Evolutionary conservation across 805 yeast genomes (phyloP), one percentile per base, ranked within the genome.

Genomic region (Metschnikowia lunata): DNA sequence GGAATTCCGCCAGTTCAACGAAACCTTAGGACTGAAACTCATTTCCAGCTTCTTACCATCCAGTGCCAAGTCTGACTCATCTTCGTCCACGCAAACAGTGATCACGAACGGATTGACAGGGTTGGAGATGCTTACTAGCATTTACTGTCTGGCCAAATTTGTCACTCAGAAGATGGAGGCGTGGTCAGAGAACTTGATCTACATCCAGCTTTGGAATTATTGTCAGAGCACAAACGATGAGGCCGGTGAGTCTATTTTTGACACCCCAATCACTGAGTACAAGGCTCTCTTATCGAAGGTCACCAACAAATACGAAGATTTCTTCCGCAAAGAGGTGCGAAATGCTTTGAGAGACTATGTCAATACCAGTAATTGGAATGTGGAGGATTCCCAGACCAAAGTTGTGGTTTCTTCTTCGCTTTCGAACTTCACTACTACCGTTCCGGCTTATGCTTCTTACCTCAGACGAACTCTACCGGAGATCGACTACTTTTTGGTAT

Each of bases 31-130:
- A 36, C 64, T 53, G 57, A 66, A 61, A 48, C 52, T 59, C 29
- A 63, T 67, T 7, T 47, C 67, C 37, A 59, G 63, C 23, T 59
- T 66, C 30, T 61, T 71, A 6, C 70, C 74, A 1, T 26, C 35
- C 6, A 46, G 33, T 11, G 36, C 40, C 13, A 48, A 50, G n/a
- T 34, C 12, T 6, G 57, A 51, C 12, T 18, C 45, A 6, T 43
- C 23, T 9, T 10, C 34, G 4, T 85, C 97, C 64, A 88, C 97
- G 80, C 99, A 93, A 81, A 97, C 97, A 58, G 97, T 90, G 66
- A 91, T 91, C 66, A 90, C 98, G 74, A 54, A 59, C 30, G 58
- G 64, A 11, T 34, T 62, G n/a, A 55, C 57, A 27, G 64, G 63
- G 1, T 50, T 69, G 26, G 57, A 58, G 34, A 46, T 45, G 34